Evolutionary conservation across 179 eudicot genomes (phyloP), one percentile per base, ranked within the genome.

Genomic region (Drosera spatulata): DNA sequence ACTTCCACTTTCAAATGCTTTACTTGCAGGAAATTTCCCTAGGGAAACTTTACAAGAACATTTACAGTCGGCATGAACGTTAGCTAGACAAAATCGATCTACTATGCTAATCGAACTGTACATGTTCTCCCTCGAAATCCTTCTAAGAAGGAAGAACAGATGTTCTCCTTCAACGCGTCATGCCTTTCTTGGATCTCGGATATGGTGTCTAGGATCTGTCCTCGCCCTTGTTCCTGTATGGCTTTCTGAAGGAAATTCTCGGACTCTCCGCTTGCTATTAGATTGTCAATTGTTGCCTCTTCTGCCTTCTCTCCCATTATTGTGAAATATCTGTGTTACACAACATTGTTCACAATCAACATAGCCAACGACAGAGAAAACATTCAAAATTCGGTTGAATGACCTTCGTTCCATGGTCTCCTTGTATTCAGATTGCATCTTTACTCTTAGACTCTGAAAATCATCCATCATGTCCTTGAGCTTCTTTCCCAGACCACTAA

Each of bases 211-310:
- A 90, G 15, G n/a, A 90, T 87, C 44, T 81, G 85, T 0, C 93
- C 97, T 44, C 84, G 62, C 1, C 97, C 97, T 65, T 87, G 97
- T 41, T 90, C 97, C 54, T 90, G 89, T 59, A 90, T 87, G 0
- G 95, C 95, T 74, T 87, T 90, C 54, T 87, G 97, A 11, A 90
- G 80, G 68, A 90, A 87, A 40, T 80, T 72, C 65, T 90, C 97
- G 14, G 93, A 83, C 60, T 90, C 93, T 0, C 97, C 95, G 42
- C 84, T 84, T 2, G 84, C 85, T 10, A 90, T 90, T 52, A 90
- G 47, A 68, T 78, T 82, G 63, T 90, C 95, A 22, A 90, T 83
- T 39, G 81, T 63, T 0, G 75, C 67, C n/a, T 90, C 95, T 7
- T 79, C 76, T 2, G 89, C 82, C 68, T 84, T 85, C 64, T 86